Evolutionary conservation across 1,284 basidiomycete species (phyloP), one percentile per base, ranked within the genome.

Genomic region (Naganishia liquefaciens): DNA sequence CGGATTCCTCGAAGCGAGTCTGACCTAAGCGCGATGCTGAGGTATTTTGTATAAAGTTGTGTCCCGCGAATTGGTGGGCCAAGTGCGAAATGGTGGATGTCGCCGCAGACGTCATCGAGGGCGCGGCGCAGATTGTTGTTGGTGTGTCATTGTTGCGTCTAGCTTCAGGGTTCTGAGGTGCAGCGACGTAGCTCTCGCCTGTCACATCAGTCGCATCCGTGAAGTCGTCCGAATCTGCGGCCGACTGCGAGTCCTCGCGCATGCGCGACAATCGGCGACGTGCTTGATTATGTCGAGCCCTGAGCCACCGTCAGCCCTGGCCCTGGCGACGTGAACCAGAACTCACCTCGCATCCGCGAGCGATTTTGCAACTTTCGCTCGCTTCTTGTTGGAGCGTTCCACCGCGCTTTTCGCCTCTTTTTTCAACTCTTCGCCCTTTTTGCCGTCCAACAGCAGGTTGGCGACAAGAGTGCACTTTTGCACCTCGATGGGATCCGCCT

Each of bases 391-490:
- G 7, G 53, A 50, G 9, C 50, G 55, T 40, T 67, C 54, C 25
- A 64, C 55, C 5, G 55, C 88, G 71, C 85, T 82, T 71, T 91
- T 86, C 33, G 64, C 44, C 19, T 86, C 88, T 17, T 77, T 81
- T 70, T 88, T 85, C 60, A 91, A 83, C 68, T 85, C 86, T 28
- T 80, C 79, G 3, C 88, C 89, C 70, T 85, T 88, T 77, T 87
- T 87, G 21, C 89, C 89, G 69, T 85, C 82, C 54, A 87, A 84
- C 42, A 91, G 81, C 0, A 91, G 80, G 75, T 88, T 84, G n/a
- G 89, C 89, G 58, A 91, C 80, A 54, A 80, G 77, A 67, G 80
- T 77, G 70, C 83, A 85, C 33, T 81, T 78, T 30, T 74, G 65
- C 63, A 78, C 72, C 72, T 73, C 81, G 21, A 80, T 81, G 50